Evolutionary conservation across 2,329 filamentous ascomycete genomes (phyloP).

Genomic region (Diaporthe citriasiana): DNA sequence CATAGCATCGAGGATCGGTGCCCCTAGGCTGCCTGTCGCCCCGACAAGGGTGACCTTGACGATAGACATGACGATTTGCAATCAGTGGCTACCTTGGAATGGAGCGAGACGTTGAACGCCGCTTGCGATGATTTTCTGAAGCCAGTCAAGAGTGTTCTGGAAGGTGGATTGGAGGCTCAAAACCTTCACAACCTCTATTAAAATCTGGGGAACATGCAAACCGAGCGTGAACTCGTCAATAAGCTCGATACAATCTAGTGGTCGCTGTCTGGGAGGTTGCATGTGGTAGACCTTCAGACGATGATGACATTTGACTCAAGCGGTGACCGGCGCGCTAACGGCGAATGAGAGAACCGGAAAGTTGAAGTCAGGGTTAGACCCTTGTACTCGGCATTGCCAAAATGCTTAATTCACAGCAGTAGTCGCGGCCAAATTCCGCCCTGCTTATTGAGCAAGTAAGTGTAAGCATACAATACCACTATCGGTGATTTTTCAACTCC

Average conservation of each 20-base stretch:
- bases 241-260: no score
- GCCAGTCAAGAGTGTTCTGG: no score
- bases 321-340: slow-evolving; percentile 15
- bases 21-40: slow-evolving; percentile 55
- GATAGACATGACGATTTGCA: slow-evolving; percentile 48
- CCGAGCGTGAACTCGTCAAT: neutral
- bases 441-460: neutral
- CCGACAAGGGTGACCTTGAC: slow-evolving; percentile 56
- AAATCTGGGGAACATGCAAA: neutral
- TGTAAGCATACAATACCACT: neutral
- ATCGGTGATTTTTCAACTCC: no score
- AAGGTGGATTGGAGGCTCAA: neutral
- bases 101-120: neutral
- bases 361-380: neutral
- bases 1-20: slow-evolving; percentile 51
- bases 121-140: neutral
- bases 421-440: neutral
- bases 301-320: slow-evolving; percentile 2
- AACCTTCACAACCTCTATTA: neutral
- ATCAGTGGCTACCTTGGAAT: neutral
- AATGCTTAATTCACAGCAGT: neutral
- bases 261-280: neutral
- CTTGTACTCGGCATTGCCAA: neutral
- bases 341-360: neutral
- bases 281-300: neutral